Conservation (phyloP, 176 grass and related monocot species). For the Aegilops longissima region DNA sequence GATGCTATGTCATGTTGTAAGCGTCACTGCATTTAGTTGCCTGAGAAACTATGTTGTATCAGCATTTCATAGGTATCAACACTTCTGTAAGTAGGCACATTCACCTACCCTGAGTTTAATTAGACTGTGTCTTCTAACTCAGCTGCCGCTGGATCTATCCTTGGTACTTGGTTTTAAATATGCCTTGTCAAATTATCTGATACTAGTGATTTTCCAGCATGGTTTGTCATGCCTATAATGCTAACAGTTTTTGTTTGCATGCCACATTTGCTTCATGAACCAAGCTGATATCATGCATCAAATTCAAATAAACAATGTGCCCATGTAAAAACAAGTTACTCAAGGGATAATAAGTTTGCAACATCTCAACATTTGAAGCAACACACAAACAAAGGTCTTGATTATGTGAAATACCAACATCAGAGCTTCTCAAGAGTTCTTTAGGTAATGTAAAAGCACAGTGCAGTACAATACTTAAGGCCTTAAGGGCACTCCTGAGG, state of each 20-base stretch:
- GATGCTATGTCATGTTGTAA: background rate
- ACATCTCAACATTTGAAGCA: background rate
- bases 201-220: background rate
- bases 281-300: background rate
- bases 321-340: conserved; percentile 10
- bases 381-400: conserved; percentile 20
- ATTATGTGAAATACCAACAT: conserved; percentile 20
- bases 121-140: background rate
- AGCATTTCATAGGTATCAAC: background rate
- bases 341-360: background rate
- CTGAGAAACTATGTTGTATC: background rate
- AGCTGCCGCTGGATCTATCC: background rate
- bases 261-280: background rate
- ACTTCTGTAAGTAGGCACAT: background rate
- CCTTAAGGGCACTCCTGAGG: conserved; percentile 35
- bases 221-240: background rate
- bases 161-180: background rate
- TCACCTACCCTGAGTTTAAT: background rate
- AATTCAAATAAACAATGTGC: background rate
- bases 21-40: background rate
- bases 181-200: background rate
- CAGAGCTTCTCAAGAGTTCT: conserved; percentile 41
- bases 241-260: background rate
- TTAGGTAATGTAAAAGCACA: conserved; percentile 27
- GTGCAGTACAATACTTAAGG: conserved; percentile 38